phyloP scores from a whole-genome alignment of 495 filamentous ascomycete genomes.

The Aspergillus bridgeri region DNA sequence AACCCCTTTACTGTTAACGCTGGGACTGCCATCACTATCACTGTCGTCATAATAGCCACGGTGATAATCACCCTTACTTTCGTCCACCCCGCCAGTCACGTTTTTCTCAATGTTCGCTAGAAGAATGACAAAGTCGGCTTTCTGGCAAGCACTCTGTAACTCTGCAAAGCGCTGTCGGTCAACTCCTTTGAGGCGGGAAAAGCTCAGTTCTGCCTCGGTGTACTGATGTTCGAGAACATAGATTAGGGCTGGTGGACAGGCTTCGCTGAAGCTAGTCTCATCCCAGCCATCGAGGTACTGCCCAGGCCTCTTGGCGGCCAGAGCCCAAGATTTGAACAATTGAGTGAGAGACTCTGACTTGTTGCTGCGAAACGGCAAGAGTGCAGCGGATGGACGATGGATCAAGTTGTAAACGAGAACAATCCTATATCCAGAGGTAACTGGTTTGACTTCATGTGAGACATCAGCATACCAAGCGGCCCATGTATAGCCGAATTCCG shows the following conservation, averaged over 20 bases:
- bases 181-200: slow-evolving; percentile 9
- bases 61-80: background rate
- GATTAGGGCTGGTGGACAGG: slow-evolving; percentile 4
- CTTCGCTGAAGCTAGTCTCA: background rate
- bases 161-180: slow-evolving; percentile 7
- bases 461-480: slow-evolving; percentile 55
- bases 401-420: slow-evolving; percentile 56
- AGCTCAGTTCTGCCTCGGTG: slow-evolving; percentile 9
- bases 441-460: slow-evolving; percentile 48
- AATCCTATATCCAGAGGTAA: slow-evolving; percentile 47
- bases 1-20: background rate
- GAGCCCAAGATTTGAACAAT: background rate
- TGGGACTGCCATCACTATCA: background rate
- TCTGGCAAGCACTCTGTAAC: slow-evolving; percentile 5
- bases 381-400: slow-evolving; percentile 18
- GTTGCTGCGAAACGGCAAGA: background rate
- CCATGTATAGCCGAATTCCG: slow-evolving; percentile 34
- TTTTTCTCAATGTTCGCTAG: slow-evolving; percentile 9
- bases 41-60: background rate
- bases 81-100: slow-evolving; percentile 3
- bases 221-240: slow-evolving; percentile 10
- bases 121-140: slow-evolving; percentile 1
- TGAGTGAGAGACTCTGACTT: slow-evolving; percentile 1
- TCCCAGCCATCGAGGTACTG: background rate
- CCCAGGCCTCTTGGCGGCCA: background rate